Conservation (phyloP, 345 rosid species). For the Salix koriyanagi region DNA sequence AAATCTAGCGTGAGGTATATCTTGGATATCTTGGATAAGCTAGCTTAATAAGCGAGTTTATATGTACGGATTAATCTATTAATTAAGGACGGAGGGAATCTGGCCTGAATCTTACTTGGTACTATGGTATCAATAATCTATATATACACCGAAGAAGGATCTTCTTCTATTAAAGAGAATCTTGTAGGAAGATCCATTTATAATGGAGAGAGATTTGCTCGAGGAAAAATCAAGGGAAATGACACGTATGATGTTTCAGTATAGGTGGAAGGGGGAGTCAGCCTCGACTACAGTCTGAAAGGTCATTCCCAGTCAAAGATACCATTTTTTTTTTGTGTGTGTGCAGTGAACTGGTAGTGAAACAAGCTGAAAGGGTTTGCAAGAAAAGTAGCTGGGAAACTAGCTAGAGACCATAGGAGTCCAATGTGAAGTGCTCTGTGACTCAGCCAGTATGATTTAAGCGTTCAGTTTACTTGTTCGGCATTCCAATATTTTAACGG, state of each 20-base stretch:
- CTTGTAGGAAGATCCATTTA: slow-evolving; percentile 12
- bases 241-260: slow-evolving; percentile 32
- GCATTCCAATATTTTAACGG: background rate
- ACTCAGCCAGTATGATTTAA: slow-evolving; percentile 3
- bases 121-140: slow-evolving; percentile 12
- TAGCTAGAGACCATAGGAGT: background rate
- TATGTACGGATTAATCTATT: background rate
- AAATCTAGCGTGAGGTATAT: background rate
- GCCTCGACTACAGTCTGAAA: slow-evolving; percentile 27
- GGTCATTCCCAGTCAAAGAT: slow-evolving; percentile 27
- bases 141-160: slow-evolving; percentile 2
- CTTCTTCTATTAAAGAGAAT: slow-evolving; percentile 19
- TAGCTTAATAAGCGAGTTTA: background rate
- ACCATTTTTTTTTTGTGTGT: background rate
- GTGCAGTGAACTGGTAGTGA: slow-evolving; percentile 2
- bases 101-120: slow-evolving; percentile 18
- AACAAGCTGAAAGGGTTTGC: slow-evolving; percentile 1
- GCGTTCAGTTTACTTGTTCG: background rate
- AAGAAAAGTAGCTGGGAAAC: background rate
- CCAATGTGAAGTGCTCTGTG: slow-evolving; percentile 12
- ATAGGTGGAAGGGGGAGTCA: slow-evolving; percentile 48
- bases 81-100: slow-evolving; percentile 16
- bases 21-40: background rate
- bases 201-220: background rate
- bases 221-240: background rate